Percentiles rank a stretch among this genome's conserved stretches.
phyloP scores from a whole-genome alignment of 2,329 filamentous ascomycete species.

The Monosporascus sp. region DNA sequence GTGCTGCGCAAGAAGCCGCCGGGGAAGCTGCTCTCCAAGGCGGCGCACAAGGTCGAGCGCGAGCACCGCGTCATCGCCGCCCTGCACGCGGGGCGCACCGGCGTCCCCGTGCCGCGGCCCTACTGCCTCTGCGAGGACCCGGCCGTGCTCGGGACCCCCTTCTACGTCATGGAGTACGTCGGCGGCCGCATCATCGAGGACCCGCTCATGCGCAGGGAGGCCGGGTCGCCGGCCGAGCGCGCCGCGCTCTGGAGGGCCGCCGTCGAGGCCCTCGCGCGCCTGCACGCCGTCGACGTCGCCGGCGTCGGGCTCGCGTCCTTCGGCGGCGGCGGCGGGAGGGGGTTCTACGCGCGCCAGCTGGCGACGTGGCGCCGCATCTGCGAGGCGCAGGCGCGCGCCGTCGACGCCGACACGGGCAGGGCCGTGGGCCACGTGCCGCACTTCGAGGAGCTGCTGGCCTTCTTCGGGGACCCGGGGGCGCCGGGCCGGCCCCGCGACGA shows the following conservation, averaged over 20 bases:
- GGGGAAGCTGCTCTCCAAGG: conserved; percentile 86
- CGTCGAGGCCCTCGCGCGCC: conserved; percentile 73
- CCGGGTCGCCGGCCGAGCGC: conserved; percentile 61
- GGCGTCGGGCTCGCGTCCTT: conserved; percentile 65
- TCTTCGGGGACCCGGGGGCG: conserved; percentile 59
- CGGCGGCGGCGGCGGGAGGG: conserved; percentile 54
- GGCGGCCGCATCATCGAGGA: conserved; percentile 93
- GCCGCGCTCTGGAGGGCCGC: conserved; percentile 82
- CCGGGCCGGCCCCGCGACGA: conserved; percentile 74
- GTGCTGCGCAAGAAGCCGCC: conserved; percentile 98
- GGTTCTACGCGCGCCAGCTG: conserved; percentile 84
- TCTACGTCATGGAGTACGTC: conserved; percentile 96
- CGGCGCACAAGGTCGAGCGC: conserved; percentile 92
- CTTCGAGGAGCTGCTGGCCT: conserved; percentile 71
- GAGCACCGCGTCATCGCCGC: conserved; percentile 90
- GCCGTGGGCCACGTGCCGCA: conserved; percentile 79
- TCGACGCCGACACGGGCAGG: conserved; percentile 70
- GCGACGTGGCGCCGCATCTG: conserved; percentile 77
- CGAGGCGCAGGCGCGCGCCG: conserved; percentile 65
- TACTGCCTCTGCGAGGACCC: conserved; percentile 83
- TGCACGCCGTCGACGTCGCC: conserved; percentile 69
- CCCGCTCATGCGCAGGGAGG: conserved; percentile 62
- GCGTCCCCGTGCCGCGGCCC: conserved; percentile 79
- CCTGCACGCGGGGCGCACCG: conserved; percentile 55
- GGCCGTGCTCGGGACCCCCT: conserved; percentile 76